Evolutionary conservation across 768 basidiomycete genomes (phyloP).

Genomic region (Boletus bicolor): DNA sequence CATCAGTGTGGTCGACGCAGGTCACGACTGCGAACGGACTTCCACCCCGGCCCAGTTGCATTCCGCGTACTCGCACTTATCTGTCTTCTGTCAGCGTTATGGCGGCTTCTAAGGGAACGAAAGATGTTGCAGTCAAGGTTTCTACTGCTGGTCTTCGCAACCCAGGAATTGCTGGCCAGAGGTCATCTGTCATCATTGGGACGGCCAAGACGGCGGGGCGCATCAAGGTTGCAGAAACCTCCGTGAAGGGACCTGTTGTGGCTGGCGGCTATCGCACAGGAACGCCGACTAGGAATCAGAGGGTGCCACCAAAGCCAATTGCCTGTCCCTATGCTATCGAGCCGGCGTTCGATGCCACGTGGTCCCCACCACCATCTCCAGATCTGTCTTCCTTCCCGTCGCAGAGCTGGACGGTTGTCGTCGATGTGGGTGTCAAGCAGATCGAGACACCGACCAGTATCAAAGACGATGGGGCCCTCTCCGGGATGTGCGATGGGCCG

Average conservation of each 20-base stretch:
- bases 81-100: neutral
- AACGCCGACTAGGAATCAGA: neutral
- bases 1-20: neutral
- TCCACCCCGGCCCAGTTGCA: neutral
- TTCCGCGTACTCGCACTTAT: neutral
- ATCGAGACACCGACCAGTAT: neutral
- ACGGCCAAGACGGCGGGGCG: neutral
- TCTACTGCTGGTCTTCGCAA: neutral
- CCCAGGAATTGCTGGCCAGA: neutral
- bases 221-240: neutral
- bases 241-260: neutral
- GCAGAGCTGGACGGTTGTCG: neutral
- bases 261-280: neutral
- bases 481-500: no score
- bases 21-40: neutral
- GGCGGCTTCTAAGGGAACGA: neutral
- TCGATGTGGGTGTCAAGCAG: neutral
- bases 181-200: neutral
- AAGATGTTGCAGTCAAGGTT: neutral
- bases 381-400: slow-evolving; percentile 5
- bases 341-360: neutral
- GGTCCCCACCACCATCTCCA: neutral
- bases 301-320: neutral
- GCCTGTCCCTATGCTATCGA: neutral
- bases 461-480: neutral